A percentile compares a stretch with the other conserved stretches of the same genome.
These are phyloP conservation scores for Euphorbia lathyris DNA, from an alignment of 345 rosid genomes.

Conservation along the genomic window DNA sequence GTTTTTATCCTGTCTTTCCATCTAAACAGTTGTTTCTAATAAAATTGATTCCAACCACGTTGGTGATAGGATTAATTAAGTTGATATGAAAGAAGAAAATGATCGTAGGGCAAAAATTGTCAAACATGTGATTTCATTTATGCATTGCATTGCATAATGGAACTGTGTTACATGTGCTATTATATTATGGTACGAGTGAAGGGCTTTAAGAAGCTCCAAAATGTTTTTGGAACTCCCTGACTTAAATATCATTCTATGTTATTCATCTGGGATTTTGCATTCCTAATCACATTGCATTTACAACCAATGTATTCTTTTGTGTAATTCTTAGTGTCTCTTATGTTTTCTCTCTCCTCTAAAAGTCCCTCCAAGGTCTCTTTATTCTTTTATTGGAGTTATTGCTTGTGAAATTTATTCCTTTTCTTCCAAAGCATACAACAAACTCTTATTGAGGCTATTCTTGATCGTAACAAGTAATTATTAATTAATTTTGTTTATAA, in stretches of 20 bases:
- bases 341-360: neutral
- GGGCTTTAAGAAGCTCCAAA: neutral
- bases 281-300: neutral
- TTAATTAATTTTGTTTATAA: too few relatives aligned
- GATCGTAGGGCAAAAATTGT: neutral
- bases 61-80: neutral
- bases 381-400: neutral
- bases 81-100: neutral
- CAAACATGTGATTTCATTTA: neutral
- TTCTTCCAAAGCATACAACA: neutral
- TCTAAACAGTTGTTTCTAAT: too few relatives aligned
- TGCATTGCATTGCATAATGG: neutral
- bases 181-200: neutral
- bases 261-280: neutral
- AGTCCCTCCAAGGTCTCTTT: neutral
- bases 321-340: neutral
- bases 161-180: constrained; percentile 1
- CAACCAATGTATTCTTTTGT: neutral
- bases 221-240: neutral
- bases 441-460: neutral
- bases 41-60: neutral
- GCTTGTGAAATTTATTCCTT: neutral
- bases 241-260: neutral
- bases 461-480: neutral
- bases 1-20: neutral